Percentiles rank a stretch among this genome's conserved stretches.
Evolutionary conservation across 2,329 filamentous ascomycete genomes (phyloP).

Genomic region (Colletotrichum sp.): DNA sequence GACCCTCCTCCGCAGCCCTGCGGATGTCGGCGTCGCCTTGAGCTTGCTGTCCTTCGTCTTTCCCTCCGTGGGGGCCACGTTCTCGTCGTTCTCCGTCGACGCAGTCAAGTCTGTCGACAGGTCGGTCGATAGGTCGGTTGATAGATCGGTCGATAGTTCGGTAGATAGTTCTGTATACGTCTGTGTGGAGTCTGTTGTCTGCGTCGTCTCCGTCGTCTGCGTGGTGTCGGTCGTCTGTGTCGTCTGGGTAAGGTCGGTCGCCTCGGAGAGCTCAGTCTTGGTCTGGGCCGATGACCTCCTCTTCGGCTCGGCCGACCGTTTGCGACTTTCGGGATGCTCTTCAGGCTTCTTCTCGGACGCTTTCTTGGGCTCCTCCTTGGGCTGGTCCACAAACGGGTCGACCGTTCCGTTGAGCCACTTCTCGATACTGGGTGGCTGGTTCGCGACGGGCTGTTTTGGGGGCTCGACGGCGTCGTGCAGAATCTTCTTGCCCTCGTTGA

Average conservation of each 20-base stretch:
- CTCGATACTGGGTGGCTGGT: constrained; percentile 69
- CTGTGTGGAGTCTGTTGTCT: constrained; percentile 16
- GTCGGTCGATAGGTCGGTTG: not conserved
- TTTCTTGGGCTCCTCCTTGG: constrained; percentile 31
- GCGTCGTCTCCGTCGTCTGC: constrained; percentile 7
- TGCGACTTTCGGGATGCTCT: constrained; percentile 21
- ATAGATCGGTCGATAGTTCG: not conserved
- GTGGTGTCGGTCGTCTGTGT: constrained; percentile 19
- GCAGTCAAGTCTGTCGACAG: constrained; percentile 8
- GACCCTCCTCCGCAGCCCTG: constrained; percentile 57
- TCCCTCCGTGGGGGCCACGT: not conserved
- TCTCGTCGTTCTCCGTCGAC: constrained; percentile 18
- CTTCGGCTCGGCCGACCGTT: constrained; percentile 26
- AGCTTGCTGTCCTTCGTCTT: constrained; percentile 8
- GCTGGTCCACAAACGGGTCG: constrained; percentile 63
- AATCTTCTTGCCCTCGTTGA: constrained; percentile 69
- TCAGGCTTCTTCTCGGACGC: constrained; percentile 36
- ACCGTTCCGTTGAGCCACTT: constrained; percentile 69
- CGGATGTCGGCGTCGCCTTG: constrained; percentile 32
- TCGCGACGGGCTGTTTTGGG: constrained; percentile 51
- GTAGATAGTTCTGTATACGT: constrained; percentile 3
- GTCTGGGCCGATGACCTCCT: constrained; percentile 25
- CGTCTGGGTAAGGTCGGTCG: constrained; percentile 8
- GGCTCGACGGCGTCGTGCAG: constrained; percentile 66
- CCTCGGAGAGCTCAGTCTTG: constrained; percentile 27